Percentiles rank a stretch among this genome's conserved stretches.
Evolutionary conservation across 179 eudicot species (phyloP).

Genomic region (Pouteria campechiana): DNA sequence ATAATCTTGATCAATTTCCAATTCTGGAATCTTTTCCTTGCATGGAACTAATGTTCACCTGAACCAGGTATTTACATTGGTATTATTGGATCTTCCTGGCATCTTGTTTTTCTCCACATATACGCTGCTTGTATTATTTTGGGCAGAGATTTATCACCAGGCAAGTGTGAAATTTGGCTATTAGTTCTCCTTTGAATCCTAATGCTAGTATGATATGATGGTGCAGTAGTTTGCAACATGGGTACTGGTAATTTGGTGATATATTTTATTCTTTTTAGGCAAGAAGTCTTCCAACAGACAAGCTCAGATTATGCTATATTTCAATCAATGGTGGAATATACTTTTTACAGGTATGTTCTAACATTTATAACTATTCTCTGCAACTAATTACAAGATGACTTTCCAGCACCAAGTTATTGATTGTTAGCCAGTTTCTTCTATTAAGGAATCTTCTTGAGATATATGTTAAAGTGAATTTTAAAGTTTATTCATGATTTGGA

Average conservation of each 20-base stretch:
- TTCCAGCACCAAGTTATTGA: no score
- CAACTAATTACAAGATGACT: no score
- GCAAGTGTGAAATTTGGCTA: constrained; percentile 12
- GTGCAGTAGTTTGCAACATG: neutral
- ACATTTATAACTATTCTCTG: neutral
- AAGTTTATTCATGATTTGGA: no score
- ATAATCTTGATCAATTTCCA: no score
- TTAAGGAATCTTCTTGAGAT: no score
- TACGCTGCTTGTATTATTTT: constrained; percentile 70
- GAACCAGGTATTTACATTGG: constrained; percentile 38
- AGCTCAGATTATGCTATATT: constrained; percentile 50
- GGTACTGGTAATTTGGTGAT: neutral
- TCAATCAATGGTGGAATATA: constrained; percentile 42
- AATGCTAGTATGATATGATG: neutral
- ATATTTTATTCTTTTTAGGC: constrained; percentile 30
- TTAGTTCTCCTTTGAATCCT: neutral
- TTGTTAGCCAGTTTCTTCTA: no score
- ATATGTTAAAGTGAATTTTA: no score
- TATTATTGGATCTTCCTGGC: constrained; percentile 71
- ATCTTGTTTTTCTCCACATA: constrained; percentile 82
- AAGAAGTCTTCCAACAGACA: constrained; percentile 56
- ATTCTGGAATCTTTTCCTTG: no score
- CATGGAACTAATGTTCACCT: no score
- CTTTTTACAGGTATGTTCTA: constrained; percentile 39
- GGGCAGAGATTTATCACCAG: constrained; percentile 97